phyloP scores from a whole-genome alignment of 352 stramenopile genomes.

The Globisporangium paroecandrum region DNA sequence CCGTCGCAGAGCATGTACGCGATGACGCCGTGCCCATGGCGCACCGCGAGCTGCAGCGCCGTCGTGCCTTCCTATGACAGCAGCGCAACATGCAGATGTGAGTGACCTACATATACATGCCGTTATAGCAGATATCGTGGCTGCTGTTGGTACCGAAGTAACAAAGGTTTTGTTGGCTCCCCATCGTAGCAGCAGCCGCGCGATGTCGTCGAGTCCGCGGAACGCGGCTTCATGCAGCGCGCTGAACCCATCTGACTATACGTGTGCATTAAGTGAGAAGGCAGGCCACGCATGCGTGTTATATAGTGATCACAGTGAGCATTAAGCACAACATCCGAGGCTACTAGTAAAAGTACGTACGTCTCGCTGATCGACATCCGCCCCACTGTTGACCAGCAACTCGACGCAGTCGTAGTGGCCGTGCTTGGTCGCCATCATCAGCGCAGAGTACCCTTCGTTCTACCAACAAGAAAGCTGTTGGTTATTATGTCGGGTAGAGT shows the following conservation, averaged over 20 bases:
- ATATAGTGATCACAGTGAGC: too few species aligned
- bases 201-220: constrained; percentile 54
- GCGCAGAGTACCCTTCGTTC: constrained; percentile 57
- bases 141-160: constrained; percentile 32
- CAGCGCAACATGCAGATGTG: not conserved
- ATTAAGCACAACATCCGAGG: too few species aligned
- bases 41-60: constrained; percentile 59
- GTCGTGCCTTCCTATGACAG: constrained; percentile 53
- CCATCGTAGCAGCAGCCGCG: constrained; percentile 44
- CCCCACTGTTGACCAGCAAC: constrained; percentile 44
- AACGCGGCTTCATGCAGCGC: constrained; percentile 71
- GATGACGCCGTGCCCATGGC: constrained; percentile 59
- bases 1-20: constrained; percentile 57
- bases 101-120: not conserved
- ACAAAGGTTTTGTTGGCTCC: constrained; percentile 58
- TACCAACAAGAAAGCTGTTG: constrained; percentile 10
- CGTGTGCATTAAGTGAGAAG: too few species aligned
- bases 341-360: constrained; percentile 21
- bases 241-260: constrained; percentile 66
- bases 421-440: constrained; percentile 60
- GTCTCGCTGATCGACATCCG: constrained; percentile 63
- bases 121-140: too few species aligned
- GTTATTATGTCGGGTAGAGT: not conserved
- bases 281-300: too few species aligned
- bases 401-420: constrained; percentile 46